Evolutionary conservation across 2,329 filamentous ascomycete species (phyloP).

Genomic region (Metarhizium guizhouense): DNA sequence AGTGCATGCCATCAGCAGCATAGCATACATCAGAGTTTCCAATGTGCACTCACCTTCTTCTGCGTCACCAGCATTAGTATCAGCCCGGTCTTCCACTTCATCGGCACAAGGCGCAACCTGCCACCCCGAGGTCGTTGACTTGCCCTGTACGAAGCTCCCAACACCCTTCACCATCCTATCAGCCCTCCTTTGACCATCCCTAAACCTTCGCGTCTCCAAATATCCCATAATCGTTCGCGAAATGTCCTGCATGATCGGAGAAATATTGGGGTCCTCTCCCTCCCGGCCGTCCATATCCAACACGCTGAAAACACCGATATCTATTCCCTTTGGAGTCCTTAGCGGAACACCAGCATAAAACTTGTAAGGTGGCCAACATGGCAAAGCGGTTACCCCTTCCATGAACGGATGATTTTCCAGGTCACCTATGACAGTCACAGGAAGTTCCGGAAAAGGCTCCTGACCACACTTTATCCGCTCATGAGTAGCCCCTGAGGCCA

Average conservation of each 20-base stretch:
- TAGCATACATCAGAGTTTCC: background rate
- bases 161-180: slow-evolving; percentile 29
- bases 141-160: slow-evolving; percentile 26
- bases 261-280: slow-evolving; percentile 15
- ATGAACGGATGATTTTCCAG: slow-evolving; percentile 23
- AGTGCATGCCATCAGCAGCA: background rate
- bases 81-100: background rate
- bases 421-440: slow-evolving; percentile 25
- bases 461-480: background rate
- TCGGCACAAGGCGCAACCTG: slow-evolving; percentile 1
- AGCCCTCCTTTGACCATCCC: slow-evolving; percentile 18
- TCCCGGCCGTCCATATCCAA: slow-evolving; percentile 9
- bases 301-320: slow-evolving; percentile 32
- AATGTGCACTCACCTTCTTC: background rate
- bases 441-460: slow-evolving; percentile 11
- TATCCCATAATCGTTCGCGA: slow-evolving; percentile 26
- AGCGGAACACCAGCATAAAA: slow-evolving; percentile 36
- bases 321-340: slow-evolving; percentile 27
- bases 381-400: slow-evolving; percentile 13
- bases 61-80: background rate
- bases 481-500: background rate
- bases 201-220: slow-evolving; percentile 21
- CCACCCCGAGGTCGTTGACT: slow-evolving; percentile 19
- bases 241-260: slow-evolving; percentile 17
- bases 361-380: slow-evolving; percentile 12